phyloP scores from a whole-genome alignment of 2,329 filamentous ascomycete genomes.

The Alternaria gaisen region DNA sequence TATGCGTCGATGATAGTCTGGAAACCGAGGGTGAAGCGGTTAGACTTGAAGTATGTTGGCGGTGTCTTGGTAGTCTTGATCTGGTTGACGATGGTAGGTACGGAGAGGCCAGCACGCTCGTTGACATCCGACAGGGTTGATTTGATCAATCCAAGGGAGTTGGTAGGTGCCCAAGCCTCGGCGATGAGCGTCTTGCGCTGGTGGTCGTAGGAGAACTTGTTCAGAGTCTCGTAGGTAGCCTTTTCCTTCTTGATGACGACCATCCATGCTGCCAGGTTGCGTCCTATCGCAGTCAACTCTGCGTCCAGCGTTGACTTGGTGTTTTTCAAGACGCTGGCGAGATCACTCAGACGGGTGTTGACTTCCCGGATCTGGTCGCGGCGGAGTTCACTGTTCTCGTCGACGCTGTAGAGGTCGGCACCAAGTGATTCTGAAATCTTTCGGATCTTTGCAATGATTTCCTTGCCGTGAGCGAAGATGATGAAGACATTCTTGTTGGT shows the following conservation, averaged over 20 bases:
- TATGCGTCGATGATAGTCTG: constrained; percentile 99
- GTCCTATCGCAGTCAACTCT: constrained; percentile 91
- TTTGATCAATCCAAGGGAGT: constrained; percentile 87
- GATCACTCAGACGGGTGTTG: constrained; percentile 89
- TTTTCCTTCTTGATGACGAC: constrained; percentile 98
- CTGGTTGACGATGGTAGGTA: constrained; percentile 98
- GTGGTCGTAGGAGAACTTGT: constrained; percentile 95
- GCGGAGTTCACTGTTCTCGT: constrained; percentile 95
- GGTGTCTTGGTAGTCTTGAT: constrained; percentile 97
- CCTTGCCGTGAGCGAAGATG: constrained; percentile 98
- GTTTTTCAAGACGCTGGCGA: constrained; percentile 91
- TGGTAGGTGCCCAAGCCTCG: constrained; percentile 96
- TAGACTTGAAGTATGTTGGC: constrained; percentile 96
- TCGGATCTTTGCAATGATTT: constrained; percentile 97
- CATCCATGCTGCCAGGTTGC: constrained; percentile 95
- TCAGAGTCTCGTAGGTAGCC: constrained; percentile 93
- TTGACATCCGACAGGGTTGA: constrained; percentile 96
- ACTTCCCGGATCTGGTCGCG: constrained; percentile 97
- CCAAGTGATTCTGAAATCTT: constrained; percentile 99
- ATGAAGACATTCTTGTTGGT: constrained; percentile 98
- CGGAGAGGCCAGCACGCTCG: constrained; percentile 92
- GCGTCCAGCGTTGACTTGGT: constrained; percentile 94
- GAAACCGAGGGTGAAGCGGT: constrained; percentile 98
- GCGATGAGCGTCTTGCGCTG: constrained; percentile 95
- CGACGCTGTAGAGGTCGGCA: constrained; percentile 93